Evolutionary conservation across 2,329 filamentous ascomycete species (phyloP).

Genomic region (Trichothecium roseum): DNA sequence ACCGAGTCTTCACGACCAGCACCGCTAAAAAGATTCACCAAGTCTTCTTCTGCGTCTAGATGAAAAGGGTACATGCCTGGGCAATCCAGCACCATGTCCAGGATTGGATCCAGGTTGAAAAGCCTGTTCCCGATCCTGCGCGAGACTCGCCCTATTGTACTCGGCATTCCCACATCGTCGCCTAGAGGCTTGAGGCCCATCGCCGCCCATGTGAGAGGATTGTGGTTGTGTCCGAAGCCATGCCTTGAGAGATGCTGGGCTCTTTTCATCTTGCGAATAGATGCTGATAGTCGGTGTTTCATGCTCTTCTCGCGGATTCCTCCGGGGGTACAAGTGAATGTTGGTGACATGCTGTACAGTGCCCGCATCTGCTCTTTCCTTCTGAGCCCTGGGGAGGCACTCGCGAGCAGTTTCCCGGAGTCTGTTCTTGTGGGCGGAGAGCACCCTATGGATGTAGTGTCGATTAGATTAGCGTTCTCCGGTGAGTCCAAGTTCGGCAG

Average conservation of each 20-base stretch:
- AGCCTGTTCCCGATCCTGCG: not conserved
- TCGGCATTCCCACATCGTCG: not conserved
- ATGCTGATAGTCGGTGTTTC: not conserved
- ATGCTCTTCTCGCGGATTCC: not conserved
- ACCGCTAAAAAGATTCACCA: conserved; percentile 15
- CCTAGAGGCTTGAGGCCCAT: not conserved
- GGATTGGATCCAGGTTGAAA: conserved; percentile 2
- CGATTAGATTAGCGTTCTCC: conserved; percentile 1
- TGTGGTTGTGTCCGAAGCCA: not conserved
- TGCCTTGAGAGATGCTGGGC: not conserved
- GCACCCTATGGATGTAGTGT: not conserved
- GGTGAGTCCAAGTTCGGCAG: conserved; percentile 1
- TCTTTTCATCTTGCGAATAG: not conserved
- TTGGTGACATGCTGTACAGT: conserved; percentile 14
- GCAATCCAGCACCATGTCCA: conserved; percentile 7
- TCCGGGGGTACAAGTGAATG: conserved; percentile 13
- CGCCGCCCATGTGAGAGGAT: not conserved
- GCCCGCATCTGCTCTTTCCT: conserved; percentile 1
- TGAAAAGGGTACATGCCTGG: conserved; percentile 18
- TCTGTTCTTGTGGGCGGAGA: conserved; percentile 1
- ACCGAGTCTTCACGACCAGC: not conserved
- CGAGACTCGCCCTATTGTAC: not conserved
- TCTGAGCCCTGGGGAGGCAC: not conserved
- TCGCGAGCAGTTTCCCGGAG: not conserved
- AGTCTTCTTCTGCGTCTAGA: conserved; percentile 15